These are phyloP conservation scores for Umbelopsis ramanniana DNA, from an alignment of 192 early-diverging fungal species.

Conservation along the genomic window DNA sequence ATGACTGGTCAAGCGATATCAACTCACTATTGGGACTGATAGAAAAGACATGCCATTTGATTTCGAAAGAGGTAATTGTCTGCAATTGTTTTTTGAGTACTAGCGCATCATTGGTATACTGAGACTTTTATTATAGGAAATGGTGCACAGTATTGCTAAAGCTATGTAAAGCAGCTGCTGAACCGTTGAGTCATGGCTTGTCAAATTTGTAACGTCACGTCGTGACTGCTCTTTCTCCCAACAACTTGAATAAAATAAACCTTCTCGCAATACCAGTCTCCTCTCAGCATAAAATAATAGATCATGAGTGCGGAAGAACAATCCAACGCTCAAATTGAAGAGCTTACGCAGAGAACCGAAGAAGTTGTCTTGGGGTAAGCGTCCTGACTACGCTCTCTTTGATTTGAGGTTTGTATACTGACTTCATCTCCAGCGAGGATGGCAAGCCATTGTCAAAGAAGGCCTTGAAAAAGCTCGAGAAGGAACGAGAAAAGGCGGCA, in stretches of 20 bases:
- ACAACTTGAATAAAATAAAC: neutral
- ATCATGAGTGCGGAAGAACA: conserved; percentile 28
- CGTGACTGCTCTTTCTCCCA: conserved; percentile 1
- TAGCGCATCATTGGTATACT: neutral
- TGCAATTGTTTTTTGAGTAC: neutral
- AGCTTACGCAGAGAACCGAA: conserved; percentile 49
- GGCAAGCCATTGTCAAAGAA: conserved; percentile 92
- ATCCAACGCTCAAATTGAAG: conserved; percentile 39
- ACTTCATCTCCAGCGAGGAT: conserved; percentile 56
- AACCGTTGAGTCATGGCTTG: neutral
- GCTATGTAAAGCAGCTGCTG: conserved; percentile 41
- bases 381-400: neutral
- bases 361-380: conserved; percentile 55
- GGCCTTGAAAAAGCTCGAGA: conserved; percentile 92
- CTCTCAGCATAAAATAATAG: conserved; percentile 1
- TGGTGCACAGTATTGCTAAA: conserved; percentile 81
- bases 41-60: conserved; percentile 93
- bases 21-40: conserved; percentile 87
- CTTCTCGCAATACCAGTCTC: neutral
- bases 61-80: conserved; percentile 71
- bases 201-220: conserved; percentile 6
- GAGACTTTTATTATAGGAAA: conserved; percentile 55
- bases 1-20: conserved; percentile 93
- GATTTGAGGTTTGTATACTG: neutral
- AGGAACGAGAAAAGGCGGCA: conserved; percentile 88